A percentile compares a stretch with the other conserved stretches of the same genome.
Evolutionary conservation across 257 asterid genomes (phyloP).

Genomic region (Penstemon barbatus): DNA sequence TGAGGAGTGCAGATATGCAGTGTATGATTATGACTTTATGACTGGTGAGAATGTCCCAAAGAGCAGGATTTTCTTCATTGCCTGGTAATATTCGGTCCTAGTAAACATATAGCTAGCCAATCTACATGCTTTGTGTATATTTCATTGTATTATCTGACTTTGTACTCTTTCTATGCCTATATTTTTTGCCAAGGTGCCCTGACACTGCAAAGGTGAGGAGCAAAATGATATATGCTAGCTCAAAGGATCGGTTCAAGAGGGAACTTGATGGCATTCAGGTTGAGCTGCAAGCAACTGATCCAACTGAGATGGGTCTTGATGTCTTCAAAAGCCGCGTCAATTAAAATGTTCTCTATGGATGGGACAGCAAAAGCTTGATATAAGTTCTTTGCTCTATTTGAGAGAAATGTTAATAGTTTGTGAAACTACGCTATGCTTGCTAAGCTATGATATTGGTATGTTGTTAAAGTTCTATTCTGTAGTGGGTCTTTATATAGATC

Average conservation of each 20-base stretch:
- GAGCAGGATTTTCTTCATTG: slow-evolving; percentile 49
- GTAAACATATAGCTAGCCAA: neutral
- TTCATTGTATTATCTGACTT: neutral
- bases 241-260: slow-evolving; percentile 57
- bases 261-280: slow-evolving; percentile 52
- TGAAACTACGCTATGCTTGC: slow-evolving; percentile 30
- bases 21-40: slow-evolving; percentile 39
- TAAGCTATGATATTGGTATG: slow-evolving; percentile 20
- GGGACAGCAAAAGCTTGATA: slow-evolving; percentile 24
- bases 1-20: slow-evolving; percentile 46
- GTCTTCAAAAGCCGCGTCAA: slow-evolving; percentile 47
- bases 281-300: slow-evolving; percentile 56
- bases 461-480: slow-evolving; percentile 10
- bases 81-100: slow-evolving; percentile 34
- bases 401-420: slow-evolving; percentile 41
- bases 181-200: slow-evolving; percentile 41
- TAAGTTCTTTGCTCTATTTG: slow-evolving; percentile 25
- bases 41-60: slow-evolving; percentile 43
- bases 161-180: neutral
- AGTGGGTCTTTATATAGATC: neutral
- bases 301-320: slow-evolving; percentile 53
- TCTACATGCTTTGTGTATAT: neutral
- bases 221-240: slow-evolving; percentile 58
- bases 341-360: slow-evolving; percentile 24
- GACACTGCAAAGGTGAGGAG: slow-evolving; percentile 53